phyloP scores from a whole-genome alignment of 2,329 filamentous ascomycete species.

The Diaporthe citriasiana region DNA sequence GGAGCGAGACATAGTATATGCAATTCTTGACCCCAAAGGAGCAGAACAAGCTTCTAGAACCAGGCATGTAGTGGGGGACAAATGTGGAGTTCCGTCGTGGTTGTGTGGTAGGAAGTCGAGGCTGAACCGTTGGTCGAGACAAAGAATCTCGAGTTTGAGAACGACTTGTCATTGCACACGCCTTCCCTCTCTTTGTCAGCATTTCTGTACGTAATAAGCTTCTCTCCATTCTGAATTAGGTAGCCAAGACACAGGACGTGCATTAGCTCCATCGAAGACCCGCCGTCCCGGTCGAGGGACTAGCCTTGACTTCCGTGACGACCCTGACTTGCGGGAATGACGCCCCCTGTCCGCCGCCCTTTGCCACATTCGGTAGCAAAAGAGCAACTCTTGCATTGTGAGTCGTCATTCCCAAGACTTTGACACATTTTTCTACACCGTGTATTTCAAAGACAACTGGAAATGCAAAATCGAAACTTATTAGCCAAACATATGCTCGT shows the following conservation, averaged over 20 bases:
- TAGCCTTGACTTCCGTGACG: not conserved
- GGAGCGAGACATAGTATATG: slow-evolving; percentile 22
- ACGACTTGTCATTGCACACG: slow-evolving; percentile 18
- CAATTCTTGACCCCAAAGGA: not conserved
- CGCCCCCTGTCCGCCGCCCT: slow-evolving; percentile 5
- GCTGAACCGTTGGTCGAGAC: slow-evolving; percentile 6
- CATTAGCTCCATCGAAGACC: slow-evolving; percentile 40
- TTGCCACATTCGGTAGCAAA: slow-evolving; percentile 34
- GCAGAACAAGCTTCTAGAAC: slow-evolving; percentile 8
- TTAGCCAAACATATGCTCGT: not conserved
- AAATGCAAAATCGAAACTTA: not conserved
- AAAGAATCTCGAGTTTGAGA: slow-evolving; percentile 6
- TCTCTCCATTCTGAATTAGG: slow-evolving; percentile 42
- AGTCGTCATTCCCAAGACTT: not conserved
- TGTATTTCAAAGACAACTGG: slow-evolving; percentile 11
- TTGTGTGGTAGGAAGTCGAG: not conserved
- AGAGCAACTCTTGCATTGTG: slow-evolving; percentile 33
- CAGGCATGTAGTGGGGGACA: not conserved
- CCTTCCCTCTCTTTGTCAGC: slow-evolving; percentile 34
- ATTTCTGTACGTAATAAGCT: slow-evolving; percentile 20
- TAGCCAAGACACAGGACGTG: slow-evolving; percentile 47
- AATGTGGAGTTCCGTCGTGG: not conserved
- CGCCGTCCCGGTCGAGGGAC: not conserved
- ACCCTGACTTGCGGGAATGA: not conserved
- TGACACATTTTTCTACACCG: slow-evolving; percentile 4